Base-by-base conservation (phyloP, 805 yeast species). In the Hanseniaspora thailandica region DNA sequence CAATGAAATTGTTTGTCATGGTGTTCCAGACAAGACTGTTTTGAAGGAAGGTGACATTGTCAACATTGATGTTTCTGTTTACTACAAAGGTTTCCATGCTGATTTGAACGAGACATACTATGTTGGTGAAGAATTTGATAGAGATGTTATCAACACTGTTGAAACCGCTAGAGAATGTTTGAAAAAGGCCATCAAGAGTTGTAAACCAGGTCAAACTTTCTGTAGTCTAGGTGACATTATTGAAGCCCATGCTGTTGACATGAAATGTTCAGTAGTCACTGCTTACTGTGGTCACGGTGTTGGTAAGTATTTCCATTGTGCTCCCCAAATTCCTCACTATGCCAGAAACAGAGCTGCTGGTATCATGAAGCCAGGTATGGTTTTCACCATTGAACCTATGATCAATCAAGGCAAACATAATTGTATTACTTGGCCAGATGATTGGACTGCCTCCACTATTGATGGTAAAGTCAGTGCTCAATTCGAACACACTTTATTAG, bases 301-400 rank as follows among this genome's bases (percentile, higher is more conserved):
- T 56, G 88, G 90, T 61, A 72, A 71, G 56, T 74, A 81, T 58
- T 93, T 93, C 81, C 98, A 93, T 68, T 80, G 89, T 62, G 82
- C 87, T 45, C 98, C 98, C 36, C 85, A 81, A 60, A 78, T 93
- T 52, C 96, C 97, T 2, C 98, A 93, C 68, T 93, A 93, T 64
- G 95, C 93, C 22, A 82, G 81, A 61, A 93, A 89, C 71, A 90
- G 90, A 71, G 86, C 96, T 7, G 75, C 89, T 45, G 98, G 98
- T 55, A 81, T 86, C 44, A 89, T 93, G 72, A 86, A 86, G 66
- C 90, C 96, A 22, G 98, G 98, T 22, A 85, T 89, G 83, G 87
- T 86, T 13, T 93, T 93, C 73, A 93, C 98, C 22, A 86, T 93
- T 55, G 98, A 93, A 70, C 98, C 98, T 45, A 93, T 93, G 98